Evolutionary conservation across 2,329 filamentous ascomycete species (phyloP), one percentile per base, ranked within the genome.

Genomic region (Fusarium floridanum): DNA sequence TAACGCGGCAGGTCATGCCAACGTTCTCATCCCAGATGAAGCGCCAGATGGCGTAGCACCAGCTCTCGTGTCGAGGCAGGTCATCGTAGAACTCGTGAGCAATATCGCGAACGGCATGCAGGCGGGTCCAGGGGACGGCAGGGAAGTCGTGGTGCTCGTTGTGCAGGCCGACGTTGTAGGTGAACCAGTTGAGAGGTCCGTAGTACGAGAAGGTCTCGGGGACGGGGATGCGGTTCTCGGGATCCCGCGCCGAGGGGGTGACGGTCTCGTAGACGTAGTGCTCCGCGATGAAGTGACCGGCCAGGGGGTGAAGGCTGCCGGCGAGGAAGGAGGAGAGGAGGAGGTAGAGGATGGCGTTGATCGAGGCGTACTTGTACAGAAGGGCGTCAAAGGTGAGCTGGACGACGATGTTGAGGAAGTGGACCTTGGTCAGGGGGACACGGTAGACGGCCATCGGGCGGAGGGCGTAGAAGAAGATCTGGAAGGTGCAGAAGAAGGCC

Each of bases 71-170:
- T 73, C 89, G 90, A 11, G 97, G 97, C 76, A 99, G 86, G 69
- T 94, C 93, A 74, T 93, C 91, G 84, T 99, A 99, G 82, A 98
- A 99, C 84, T 98, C 97, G 74, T 89, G 89, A 1, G 97, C 97
- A 66, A 97, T 93, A 73, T 91, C 85, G 80, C 95, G 91, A 64
- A 99, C 87, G 80, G 88, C 88, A 64, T 92, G 93, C 43, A 99
- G 88, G 36, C 93, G 89, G 11, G 95, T 98, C 97, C 97, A 99
- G 0, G 97, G 96, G 56, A 99, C 91, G 57, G 97, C 97, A 12
- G 97, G 97, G 85, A 99, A 99, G 84, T 99, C 97, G 83, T 99
- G 97, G 84, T 99, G 97, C 87, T 99, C 97, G 82, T 99, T 99
- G 87, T 99, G 97, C 80, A 98, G 86, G 63, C 97, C 97, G 55